Conservation (phyloP, 768 basidiomycete species). For the Leccinum fibrillosum region DNA sequence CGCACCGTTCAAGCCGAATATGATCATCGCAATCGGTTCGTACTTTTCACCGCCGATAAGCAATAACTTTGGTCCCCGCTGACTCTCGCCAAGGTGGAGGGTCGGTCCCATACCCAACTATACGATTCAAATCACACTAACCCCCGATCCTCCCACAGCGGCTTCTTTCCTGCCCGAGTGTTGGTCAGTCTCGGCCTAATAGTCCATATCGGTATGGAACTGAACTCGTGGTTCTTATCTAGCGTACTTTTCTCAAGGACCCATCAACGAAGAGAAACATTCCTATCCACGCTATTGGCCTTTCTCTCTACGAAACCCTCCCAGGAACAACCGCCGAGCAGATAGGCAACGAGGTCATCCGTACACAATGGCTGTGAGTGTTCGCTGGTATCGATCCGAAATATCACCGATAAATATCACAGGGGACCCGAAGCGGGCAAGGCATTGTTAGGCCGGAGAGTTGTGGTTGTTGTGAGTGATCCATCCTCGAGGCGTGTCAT, state of each 20-base stretch:
- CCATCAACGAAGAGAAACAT: conserved; percentile 69
- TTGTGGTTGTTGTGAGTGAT: conserved; percentile 73
- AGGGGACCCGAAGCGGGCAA: conserved; percentile 67
- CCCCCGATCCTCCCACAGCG: conserved; percentile 43
- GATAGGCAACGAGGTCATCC: conserved; percentile 80
- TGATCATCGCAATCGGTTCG: conserved; percentile 80
- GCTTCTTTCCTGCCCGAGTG: conserved; percentile 94
- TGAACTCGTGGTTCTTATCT: not conserved
- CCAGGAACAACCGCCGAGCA: conserved; percentile 70
- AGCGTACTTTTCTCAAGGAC: conserved; percentile 86
- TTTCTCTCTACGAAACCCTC: conserved; percentile 91
- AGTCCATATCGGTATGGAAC: not conserved
- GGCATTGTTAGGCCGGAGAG: conserved; percentile 72
- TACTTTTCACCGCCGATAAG: conserved; percentile 6
- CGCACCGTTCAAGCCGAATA: conserved; percentile 81
- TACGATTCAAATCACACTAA: conserved; percentile 14
- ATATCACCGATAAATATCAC: conserved; percentile 3
- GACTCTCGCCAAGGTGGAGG: conserved; percentile 61
- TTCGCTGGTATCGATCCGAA: conserved; percentile 1
- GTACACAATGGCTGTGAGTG: conserved; percentile 94
- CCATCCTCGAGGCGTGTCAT: conserved; percentile 2
- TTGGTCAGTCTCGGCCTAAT: conserved; percentile 44
- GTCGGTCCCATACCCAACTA: conserved; percentile 43
- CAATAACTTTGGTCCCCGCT: not conserved
- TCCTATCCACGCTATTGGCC: conserved; percentile 93